These are phyloP conservation scores for Paecilomyces formosus DNA, from an alignment of 2,329 filamentous ascomycete genomes.

Conservation along the genomic window DNA sequence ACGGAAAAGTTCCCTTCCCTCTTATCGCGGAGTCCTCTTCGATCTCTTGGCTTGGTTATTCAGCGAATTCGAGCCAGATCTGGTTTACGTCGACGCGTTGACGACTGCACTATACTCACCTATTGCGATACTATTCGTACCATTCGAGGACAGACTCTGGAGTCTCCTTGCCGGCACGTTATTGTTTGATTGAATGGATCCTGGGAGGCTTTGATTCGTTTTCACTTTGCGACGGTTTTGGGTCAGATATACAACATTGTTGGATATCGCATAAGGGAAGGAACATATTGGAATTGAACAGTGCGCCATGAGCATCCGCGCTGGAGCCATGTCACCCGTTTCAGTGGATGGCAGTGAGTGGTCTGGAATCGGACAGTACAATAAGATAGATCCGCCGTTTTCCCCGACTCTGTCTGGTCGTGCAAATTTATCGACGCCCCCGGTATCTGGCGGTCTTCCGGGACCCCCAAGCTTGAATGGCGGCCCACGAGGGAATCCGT, in stretches of 20 bases:
- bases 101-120: not conserved
- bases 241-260: not conserved
- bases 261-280: not conserved
- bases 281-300: not conserved
- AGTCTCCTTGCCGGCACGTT: not conserved
- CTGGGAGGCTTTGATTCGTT: not conserved
- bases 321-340: constrained; percentile 72
- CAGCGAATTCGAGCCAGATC: not conserved
- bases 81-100: not conserved
- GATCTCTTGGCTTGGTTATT: not conserved
- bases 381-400: constrained; percentile 35
- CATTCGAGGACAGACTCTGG: not conserved
- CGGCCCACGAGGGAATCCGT: constrained; percentile 48
- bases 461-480: constrained; percentile 50
- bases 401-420: constrained; percentile 44
- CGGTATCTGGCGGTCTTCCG: constrained; percentile 54
- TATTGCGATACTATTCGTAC: not conserved
- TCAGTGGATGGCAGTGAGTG: constrained; percentile 78
- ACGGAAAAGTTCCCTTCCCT: not conserved
- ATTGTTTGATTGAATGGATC: not conserved
- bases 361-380: constrained; percentile 64
- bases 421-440: constrained; percentile 56
- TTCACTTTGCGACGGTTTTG: not conserved
- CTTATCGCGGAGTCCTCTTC: not conserved
- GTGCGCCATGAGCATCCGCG: constrained; percentile 57